phyloP scores from a whole-genome alignment of 129 eudicot species.

The Tagetes patula region DNA sequence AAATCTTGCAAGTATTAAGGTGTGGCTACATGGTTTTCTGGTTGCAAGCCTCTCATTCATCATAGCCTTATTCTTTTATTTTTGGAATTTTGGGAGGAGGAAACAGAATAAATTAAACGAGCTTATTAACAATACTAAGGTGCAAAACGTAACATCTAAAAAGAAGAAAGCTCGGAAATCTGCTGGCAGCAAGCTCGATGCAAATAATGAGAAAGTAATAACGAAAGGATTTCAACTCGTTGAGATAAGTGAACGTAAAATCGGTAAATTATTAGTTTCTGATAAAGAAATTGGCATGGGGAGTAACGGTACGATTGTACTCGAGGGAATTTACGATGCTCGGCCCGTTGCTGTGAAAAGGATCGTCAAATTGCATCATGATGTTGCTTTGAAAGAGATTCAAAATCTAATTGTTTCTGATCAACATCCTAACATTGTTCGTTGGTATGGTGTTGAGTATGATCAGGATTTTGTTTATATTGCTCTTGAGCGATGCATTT shows the following conservation, averaged over 20 bases:
- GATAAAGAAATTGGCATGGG: constrained; percentile 83
- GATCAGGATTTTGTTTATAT: constrained; percentile 85
- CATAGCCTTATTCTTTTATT: constrained; percentile 28
- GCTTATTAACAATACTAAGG: constrained; percentile 31
- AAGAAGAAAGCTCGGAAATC: constrained; percentile 67
- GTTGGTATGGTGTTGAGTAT: constrained; percentile 83
- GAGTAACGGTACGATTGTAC: constrained; percentile 84
- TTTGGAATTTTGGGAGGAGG: constrained; percentile 28
- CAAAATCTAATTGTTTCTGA: constrained; percentile 86
- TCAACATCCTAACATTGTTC: constrained; percentile 82
- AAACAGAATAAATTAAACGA: constrained; percentile 29
- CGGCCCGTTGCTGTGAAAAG: constrained; percentile 92
- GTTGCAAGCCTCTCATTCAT: constrained; percentile 35
- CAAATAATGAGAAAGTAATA: constrained; percentile 28
- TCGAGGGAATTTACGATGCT: constrained; percentile 78
- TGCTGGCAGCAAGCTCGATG: constrained; percentile 32
- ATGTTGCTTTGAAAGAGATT: constrained; percentile 85
- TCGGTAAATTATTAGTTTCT: constrained; percentile 60
- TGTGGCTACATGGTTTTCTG: constrained; percentile 33
- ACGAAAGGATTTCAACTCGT: constrained; percentile 19
- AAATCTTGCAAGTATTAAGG: constrained; percentile 22
- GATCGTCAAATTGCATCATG: constrained; percentile 73
- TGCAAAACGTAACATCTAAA: constrained; percentile 47
- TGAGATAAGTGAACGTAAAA: constrained; percentile 44
- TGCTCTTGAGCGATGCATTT: constrained; percentile 70